phyloP scores from a whole-genome alignment of 2,329 filamentous ascomycete species.

The Fusarium proliferatum region DNA sequence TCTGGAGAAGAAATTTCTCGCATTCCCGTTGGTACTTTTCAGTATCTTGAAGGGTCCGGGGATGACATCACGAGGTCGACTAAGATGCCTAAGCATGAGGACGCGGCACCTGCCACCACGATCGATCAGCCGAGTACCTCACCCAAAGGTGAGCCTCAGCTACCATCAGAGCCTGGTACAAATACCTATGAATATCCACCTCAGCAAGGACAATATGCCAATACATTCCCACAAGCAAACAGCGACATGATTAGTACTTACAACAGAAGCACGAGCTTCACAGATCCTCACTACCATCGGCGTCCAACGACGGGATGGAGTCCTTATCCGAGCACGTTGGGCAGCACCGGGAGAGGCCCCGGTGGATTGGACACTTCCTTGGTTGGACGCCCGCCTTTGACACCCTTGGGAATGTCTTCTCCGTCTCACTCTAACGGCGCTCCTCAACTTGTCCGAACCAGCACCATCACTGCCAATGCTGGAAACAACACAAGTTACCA shows the following conservation, averaged over 20 bases:
- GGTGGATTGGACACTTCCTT: slow-evolving; percentile 57
- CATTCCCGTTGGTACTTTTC: slow-evolving; percentile 58
- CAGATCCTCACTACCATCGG: slow-evolving; percentile 60
- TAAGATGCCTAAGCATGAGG: slow-evolving; percentile 53
- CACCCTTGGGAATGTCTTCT: slow-evolving; percentile 61
- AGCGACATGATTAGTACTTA: slow-evolving; percentile 68
- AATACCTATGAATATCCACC: slow-evolving; percentile 60
- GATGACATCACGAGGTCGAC: slow-evolving; percentile 55
- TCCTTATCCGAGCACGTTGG: slow-evolving; percentile 56
- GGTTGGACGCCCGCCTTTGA: slow-evolving; percentile 57
- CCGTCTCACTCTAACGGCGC: slow-evolving; percentile 48
- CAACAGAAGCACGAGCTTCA: slow-evolving; percentile 60
- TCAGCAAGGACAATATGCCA: slow-evolving; percentile 54
- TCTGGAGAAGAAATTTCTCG: slow-evolving; percentile 65
- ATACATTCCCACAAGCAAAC: slow-evolving; percentile 54
- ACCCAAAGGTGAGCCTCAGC: slow-evolving; percentile 55
- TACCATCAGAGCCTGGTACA: slow-evolving; percentile 54
- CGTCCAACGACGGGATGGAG: slow-evolving; percentile 54
- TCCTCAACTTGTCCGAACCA: slow-evolving; percentile 67
- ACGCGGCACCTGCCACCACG: slow-evolving; percentile 50
- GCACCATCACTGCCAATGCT: slow-evolving; percentile 59
- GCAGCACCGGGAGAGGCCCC: slow-evolving; percentile 56
- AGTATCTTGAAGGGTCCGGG: slow-evolving; percentile 63
- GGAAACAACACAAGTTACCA: slow-evolving; percentile 68
- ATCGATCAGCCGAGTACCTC: slow-evolving; percentile 54